Evolutionary conservation across 352 stramenopile genomes (phyloP).

Genomic region (Globisporangium camurandrum): DNA sequence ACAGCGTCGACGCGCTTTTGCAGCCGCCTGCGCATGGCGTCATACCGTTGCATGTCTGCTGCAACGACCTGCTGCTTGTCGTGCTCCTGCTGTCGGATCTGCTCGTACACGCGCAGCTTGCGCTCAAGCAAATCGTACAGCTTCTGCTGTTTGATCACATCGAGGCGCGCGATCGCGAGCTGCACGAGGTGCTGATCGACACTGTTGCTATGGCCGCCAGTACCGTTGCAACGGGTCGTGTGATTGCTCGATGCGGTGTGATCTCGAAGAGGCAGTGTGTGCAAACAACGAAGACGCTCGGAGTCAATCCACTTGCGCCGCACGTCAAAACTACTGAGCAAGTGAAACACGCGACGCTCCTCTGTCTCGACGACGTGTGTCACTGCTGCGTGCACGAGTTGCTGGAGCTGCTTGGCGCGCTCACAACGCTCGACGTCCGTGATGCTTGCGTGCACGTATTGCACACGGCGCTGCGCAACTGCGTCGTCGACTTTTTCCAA

Average conservation of each 20-base stretch:
- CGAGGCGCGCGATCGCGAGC: constrained; percentile 28
- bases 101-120: constrained; percentile 21
- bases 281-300: not conserved
- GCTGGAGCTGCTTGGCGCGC: constrained; percentile 13
- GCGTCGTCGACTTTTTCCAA: constrained; percentile 6
- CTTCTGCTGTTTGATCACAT: constrained; percentile 35
- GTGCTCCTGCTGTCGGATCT: constrained; percentile 18
- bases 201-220: not conserved
- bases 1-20: constrained; percentile 5
- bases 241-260: no score
- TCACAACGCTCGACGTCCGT: constrained; percentile 18
- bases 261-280: no score
- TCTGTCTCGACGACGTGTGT: constrained; percentile 17
- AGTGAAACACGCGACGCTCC: constrained; percentile 17
- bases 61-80: constrained; percentile 19
- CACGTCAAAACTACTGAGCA: constrained; percentile 18
- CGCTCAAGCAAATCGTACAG: constrained; percentile 12
- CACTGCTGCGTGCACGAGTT: constrained; percentile 17
- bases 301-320: constrained; percentile 17
- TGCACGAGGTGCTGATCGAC: constrained; percentile 25
- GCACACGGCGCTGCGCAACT: constrained; percentile 8
- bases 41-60: not conserved
- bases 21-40: not conserved
- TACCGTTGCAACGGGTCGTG: no score
- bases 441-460: constrained; percentile 24